These are phyloP conservation scores for Camellia oleifera DNA, from an alignment of 179 eudicot genomes.

Conservation along the genomic window DNA sequence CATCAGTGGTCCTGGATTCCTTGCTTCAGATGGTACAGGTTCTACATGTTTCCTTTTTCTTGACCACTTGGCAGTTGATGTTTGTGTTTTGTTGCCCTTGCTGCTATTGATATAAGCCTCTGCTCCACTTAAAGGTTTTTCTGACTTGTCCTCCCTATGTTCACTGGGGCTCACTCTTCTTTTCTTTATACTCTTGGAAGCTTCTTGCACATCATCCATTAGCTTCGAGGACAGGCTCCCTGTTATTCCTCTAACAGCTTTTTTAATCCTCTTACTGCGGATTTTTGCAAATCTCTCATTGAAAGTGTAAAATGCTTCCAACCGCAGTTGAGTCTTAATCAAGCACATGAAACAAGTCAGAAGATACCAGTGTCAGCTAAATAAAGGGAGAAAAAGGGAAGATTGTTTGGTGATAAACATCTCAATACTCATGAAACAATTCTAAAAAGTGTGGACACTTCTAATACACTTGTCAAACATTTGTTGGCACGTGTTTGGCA, in stretches of 20 bases:
- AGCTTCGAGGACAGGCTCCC: conserved; percentile 43
- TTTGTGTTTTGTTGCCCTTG: conserved; percentile 22
- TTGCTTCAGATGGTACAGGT: conserved; percentile 27
- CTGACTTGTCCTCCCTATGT: conserved; percentile 22
- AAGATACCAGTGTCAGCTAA: conserved; percentile 19
- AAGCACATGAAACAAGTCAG: conserved; percentile 20
- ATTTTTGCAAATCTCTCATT: conserved; percentile 96
- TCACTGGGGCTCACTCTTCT: conserved; percentile 29
- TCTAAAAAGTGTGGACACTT: no score
- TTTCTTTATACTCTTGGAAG: conserved; percentile 36
- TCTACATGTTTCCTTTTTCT: conserved; percentile 29
- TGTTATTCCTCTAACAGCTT: conserved; percentile 76
- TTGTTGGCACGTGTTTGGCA: no score
- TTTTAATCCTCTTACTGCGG: conserved; percentile 83
- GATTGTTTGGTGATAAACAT: neutral
- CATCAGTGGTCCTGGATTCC: conserved; percentile 5
- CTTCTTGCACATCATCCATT: conserved; percentile 34
- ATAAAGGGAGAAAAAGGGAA: neutral
- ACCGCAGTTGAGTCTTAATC: conserved; percentile 84
- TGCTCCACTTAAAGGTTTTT: conserved; percentile 17
- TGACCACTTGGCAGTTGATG: conserved; percentile 26
- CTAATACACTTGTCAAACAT: no score
- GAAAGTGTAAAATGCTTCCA: conserved; percentile 96
- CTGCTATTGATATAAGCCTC: conserved; percentile 21
- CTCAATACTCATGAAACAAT: neutral